These are phyloP conservation scores for Metschnikowia kunwiensis DNA, from an alignment of 805 yeast genomes.

Conservation along the genomic window DNA sequence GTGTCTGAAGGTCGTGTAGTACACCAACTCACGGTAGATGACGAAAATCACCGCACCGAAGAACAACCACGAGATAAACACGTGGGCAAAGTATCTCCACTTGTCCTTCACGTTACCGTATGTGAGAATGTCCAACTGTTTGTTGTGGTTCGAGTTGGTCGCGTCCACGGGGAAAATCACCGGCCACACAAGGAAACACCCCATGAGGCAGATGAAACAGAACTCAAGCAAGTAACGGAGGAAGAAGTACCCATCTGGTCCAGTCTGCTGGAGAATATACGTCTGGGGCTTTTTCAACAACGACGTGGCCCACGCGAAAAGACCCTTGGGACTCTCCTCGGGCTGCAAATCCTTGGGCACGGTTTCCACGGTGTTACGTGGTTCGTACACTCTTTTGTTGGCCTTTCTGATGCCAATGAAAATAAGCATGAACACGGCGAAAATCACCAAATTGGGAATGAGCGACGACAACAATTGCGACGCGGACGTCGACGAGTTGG, in stretches of 20 bases:
- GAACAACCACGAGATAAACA: conserved; percentile 70
- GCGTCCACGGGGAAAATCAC: conserved; percentile 73
- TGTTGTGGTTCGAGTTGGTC: conserved; percentile 52
- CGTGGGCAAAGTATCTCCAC: conserved; percentile 69
- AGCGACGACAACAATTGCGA: conserved; percentile 50
- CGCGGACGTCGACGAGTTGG: conserved; percentile 31
- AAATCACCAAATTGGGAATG: conserved; percentile 42
- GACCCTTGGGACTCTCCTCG: conserved; percentile 43
- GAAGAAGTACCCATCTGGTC: conserved; percentile 76
- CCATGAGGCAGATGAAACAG: conserved; percentile 48
- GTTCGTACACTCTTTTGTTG: conserved; percentile 50
- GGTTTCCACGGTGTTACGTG: conserved; percentile 44
- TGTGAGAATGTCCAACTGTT: conserved; percentile 64
- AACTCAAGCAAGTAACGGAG: conserved; percentile 61
- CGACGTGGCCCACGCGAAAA: conserved; percentile 53
- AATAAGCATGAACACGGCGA: conserved; percentile 37
- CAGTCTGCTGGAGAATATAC: conserved; percentile 64
- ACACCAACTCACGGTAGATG: conserved; percentile 71
- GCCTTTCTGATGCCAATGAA: conserved; percentile 43
- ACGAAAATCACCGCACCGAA: conserved; percentile 64
- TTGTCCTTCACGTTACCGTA: conserved; percentile 61
- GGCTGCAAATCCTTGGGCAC: conserved; percentile 46
- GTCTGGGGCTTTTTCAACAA: conserved; percentile 55
- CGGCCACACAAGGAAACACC: conserved; percentile 60
- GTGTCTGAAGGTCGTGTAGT: conserved; percentile 69